These are phyloP conservation scores for Podaxis sp. DNA, from an alignment of 768 basidiomycete genomes.

Conservation along the genomic window DNA sequence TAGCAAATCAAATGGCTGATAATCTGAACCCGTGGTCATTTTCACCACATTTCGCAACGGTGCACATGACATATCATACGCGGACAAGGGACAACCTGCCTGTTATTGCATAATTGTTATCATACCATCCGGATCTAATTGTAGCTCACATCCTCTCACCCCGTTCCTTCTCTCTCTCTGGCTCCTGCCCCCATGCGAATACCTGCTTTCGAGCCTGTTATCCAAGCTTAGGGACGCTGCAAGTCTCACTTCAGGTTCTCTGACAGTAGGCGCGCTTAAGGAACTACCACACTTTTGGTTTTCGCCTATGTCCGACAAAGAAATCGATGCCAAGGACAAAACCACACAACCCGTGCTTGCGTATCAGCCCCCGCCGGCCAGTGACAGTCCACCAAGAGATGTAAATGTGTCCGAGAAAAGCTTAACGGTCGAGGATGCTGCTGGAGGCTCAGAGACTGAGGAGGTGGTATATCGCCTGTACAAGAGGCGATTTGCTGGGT, in stretches of 20 bases:
- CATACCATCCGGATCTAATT: too few relatives aligned
- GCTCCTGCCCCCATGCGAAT: background rate
- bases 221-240: background rate
- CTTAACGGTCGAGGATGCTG: background rate
- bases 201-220: background rate
- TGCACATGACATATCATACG: background rate
- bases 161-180: background rate
- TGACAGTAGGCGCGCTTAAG: background rate
- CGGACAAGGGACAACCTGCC: background rate
- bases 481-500: slow-evolving; percentile 64
- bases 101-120: too few relatives aligned
- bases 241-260: background rate
- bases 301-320: slow-evolving; percentile 3
- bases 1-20: too few relatives aligned
- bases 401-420: background rate
- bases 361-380: background rate
- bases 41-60: too few relatives aligned
- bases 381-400: background rate
- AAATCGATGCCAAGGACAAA: background rate
- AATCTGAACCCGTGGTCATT: too few relatives aligned
- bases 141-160: background rate
- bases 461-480: slow-evolving; percentile 57
- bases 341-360: background rate
- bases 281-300: background rate
- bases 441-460: background rate